Conservation (phyloP, 2,329 filamentous ascomycete genomes). For the Fusarium temperatum region DNA sequence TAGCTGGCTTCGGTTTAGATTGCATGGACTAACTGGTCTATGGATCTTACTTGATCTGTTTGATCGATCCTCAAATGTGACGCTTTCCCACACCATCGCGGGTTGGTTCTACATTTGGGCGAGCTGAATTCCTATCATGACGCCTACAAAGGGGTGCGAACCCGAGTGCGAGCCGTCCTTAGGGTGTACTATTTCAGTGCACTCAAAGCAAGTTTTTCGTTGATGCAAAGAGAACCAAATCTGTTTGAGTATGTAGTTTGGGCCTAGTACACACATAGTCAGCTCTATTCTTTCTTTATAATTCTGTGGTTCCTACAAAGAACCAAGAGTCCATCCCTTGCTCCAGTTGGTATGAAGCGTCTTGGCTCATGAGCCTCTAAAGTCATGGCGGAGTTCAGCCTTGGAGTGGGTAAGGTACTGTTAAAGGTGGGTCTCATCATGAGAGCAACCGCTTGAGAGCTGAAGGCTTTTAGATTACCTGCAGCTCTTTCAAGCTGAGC, state of each 20-base stretch:
- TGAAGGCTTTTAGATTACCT: background rate
- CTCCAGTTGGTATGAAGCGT: background rate
- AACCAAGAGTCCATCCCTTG: background rate
- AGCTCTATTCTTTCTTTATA: background rate
- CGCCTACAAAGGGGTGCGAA: constrained; percentile 6
- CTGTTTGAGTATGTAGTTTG: background rate
- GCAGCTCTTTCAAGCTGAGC: constrained; percentile 13
- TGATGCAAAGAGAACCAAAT: background rate
- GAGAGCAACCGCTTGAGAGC: constrained; percentile 13
- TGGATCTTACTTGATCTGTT: constrained; percentile 6
- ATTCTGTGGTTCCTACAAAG: background rate
- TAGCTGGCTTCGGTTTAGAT: background rate
- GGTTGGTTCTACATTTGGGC: background rate
- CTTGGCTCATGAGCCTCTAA: constrained; percentile 8
- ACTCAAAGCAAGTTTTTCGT: background rate
- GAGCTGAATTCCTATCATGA: constrained; percentile 25
- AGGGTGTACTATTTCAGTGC: background rate
- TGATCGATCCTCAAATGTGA: constrained; percentile 6
- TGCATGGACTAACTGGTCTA: background rate
- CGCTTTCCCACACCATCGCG: background rate
- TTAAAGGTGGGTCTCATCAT: constrained; percentile 5
- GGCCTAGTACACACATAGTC: too few relatives aligned
- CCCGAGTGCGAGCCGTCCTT: constrained; percentile 11
- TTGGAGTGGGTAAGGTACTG: background rate
- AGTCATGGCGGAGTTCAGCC: background rate